Base-by-base conservation (phyloP, 2,329 filamentous ascomycete species). In the Calonectria hongkongensis region DNA sequence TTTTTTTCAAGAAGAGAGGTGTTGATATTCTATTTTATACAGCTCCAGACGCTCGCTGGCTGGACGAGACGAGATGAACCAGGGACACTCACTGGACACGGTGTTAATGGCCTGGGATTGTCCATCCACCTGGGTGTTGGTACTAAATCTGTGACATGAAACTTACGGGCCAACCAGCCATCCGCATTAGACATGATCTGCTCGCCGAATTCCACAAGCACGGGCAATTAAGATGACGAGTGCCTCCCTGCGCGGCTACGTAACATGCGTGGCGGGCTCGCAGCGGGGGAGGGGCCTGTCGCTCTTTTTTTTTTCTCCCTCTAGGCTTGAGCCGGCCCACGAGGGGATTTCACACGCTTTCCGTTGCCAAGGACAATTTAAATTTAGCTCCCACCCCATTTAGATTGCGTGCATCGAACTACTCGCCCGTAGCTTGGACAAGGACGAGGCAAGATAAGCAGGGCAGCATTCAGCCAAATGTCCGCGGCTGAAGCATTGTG, bases 311-410 rank as follows among this genome's bases (percentile, higher is more conserved):
- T 16, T 9, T 25, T n/a, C 21, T n/a, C 43, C 18, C 21, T 13
- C 56, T 27, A 30, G 4, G 16, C 27, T 36, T 36, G 63, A 15
- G 45, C 13, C 39, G 28, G 50, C 30, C 66, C 51, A 33, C 58
- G 58, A 63, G 58, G 58, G 58, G 58, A 63, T 47, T 63, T 63
- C 39, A 43, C 58, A 63, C 58, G 39, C 41, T 25, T 63, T 25
- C 39, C 51, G 66, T 50, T 68, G 66, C 51, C 66, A 62, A 60
- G 66, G 66, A 43, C 54, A 41, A 41, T 25, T 60, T 60, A 68
- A 62, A 63, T 58, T 68, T 60, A 60, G 66, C 51, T 60, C 51
- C 58, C 28, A 68, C 21, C 47, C 30, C 33, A 30, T 60, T 62
- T 60, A 68, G n/a, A 60, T 68, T 48, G 36, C 41, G 41, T 58